Percentiles rank a stretch among this genome's conserved stretches.
phyloP scores from a whole-genome alignment of 768 basidiomycete species.

The Leucosporidium yakuticum region DNA sequence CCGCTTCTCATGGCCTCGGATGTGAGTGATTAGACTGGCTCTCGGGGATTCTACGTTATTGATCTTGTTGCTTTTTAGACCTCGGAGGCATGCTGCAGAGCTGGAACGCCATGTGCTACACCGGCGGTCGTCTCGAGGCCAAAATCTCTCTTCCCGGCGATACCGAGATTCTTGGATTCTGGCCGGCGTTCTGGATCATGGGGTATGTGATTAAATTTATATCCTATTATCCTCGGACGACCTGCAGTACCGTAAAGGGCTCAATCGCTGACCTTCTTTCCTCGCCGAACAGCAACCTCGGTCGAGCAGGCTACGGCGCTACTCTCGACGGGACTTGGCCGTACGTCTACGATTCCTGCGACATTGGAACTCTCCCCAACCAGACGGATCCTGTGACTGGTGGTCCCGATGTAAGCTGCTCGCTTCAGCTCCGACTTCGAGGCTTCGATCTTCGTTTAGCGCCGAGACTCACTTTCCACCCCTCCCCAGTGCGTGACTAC shows the following conservation, averaged over 20 bases:
- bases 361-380: constrained; percentile 83
- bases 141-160: constrained; percentile 1
- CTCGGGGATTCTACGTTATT: too few relatives aligned
- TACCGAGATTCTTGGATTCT: background rate
- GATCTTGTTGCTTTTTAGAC: too few relatives aligned
- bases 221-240: background rate
- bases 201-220: background rate
- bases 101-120: constrained; percentile 31
- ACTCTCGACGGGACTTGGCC: constrained; percentile 15
- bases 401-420: too few relatives aligned
- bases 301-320: constrained; percentile 34
- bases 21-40: constrained; percentile 3
- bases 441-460: too few relatives aligned
- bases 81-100: constrained; percentile 9
- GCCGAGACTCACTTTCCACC: background rate
- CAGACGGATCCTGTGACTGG: constrained; percentile 47
- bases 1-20: background rate
- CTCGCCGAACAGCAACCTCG: constrained; percentile 37
- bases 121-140: constrained; percentile 16
- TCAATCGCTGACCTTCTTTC: background rate
- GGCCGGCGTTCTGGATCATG: background rate
- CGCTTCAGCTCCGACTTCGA: too few relatives aligned
- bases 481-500: constrained; percentile 46
- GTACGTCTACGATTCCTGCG: constrained; percentile 52
- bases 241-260: background rate